Percentiles rank a stretch among this genome's conserved stretches.
Evolutionary conservation across 352 stramenopile genomes (phyloP).

Genomic region (Phytophthora pisi): DNA sequence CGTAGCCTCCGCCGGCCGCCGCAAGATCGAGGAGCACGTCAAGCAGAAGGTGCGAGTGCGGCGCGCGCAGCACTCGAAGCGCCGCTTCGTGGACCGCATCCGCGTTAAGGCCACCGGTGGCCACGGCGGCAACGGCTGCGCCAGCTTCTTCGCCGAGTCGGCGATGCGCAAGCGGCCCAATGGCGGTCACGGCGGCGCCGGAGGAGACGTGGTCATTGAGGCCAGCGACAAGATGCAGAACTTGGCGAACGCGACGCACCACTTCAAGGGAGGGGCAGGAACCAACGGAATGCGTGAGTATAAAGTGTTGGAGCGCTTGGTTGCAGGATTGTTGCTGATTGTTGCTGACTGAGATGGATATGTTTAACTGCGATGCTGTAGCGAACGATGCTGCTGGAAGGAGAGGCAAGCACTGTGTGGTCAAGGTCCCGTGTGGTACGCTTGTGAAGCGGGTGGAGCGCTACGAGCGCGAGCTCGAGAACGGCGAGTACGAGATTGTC

Average conservation of each 20-base stretch:
- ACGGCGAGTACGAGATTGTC: slow-evolving; percentile 82
- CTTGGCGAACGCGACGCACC: slow-evolving; percentile 82
- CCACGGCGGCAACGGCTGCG: slow-evolving; percentile 88
- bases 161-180: slow-evolving; percentile 82
- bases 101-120: slow-evolving; percentile 88
- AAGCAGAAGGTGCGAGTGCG: slow-evolving; percentile 88
- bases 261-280: slow-evolving; percentile 80
- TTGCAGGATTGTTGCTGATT: not conserved
- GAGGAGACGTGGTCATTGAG: slow-evolving; percentile 80
- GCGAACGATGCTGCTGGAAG: slow-evolving; percentile 81
- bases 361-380: slow-evolving; percentile 21
- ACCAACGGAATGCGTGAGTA: slow-evolving; percentile 89
- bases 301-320: slow-evolving; percentile 3
- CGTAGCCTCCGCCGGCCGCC: slow-evolving; percentile 31
- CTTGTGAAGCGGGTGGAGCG: slow-evolving; percentile 88
- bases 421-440: slow-evolving; percentile 88
- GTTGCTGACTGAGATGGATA: slow-evolving; percentile 7
- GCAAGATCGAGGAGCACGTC: slow-evolving; percentile 78
- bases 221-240: slow-evolving; percentile 83
- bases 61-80: slow-evolving; percentile 87
- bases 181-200: slow-evolving; percentile 83
- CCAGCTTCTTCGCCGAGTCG: slow-evolving; percentile 86
- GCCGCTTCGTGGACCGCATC: slow-evolving; percentile 91
- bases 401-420: slow-evolving; percentile 76
- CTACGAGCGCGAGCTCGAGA: slow-evolving; percentile 75